Percentiles rank a stretch among this genome's conserved stretches.
Conservation (phyloP, 83 land plant species). For the Picea abies region DNA sequence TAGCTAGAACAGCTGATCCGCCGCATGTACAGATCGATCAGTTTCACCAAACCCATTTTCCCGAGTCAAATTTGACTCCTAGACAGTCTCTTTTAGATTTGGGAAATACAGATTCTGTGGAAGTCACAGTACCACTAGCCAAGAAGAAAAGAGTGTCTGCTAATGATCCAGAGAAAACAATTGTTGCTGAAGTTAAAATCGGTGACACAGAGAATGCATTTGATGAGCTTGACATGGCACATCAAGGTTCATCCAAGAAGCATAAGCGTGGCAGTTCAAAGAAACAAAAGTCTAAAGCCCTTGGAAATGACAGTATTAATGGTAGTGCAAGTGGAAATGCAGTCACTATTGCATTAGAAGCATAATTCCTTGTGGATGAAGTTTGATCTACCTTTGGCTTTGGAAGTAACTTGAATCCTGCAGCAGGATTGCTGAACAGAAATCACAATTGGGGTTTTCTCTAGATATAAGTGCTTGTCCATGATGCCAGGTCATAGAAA, state of each 20-base stretch:
- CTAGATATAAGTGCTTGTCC: background rate
- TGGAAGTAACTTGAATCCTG: background rate
- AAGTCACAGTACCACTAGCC: background rate
- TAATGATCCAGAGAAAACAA: background rate
- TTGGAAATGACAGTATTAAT: background rate
- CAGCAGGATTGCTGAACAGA: background rate
- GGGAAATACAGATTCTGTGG: background rate
- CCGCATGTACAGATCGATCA: background rate
- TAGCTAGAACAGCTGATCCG: background rate
- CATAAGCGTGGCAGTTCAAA: conserved; percentile 1
- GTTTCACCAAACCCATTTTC: background rate
- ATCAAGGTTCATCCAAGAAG: background rate
- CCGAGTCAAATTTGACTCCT: background rate
- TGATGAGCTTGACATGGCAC: too few species aligned
- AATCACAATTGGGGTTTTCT: background rate
- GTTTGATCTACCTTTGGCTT: background rate
- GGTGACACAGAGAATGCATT: background rate
- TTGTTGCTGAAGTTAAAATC: background rate
- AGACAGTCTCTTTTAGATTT: background rate
- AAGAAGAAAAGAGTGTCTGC: conserved; percentile 1
- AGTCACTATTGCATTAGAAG: background rate
- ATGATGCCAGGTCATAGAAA: background rate
- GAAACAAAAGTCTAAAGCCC: conserved; percentile 4
- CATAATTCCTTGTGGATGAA: background rate
- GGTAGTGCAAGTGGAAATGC: background rate